Base-by-base conservation (phyloP, 768 basidiomycete species). In the Naganishia friedmannii region DNA sequence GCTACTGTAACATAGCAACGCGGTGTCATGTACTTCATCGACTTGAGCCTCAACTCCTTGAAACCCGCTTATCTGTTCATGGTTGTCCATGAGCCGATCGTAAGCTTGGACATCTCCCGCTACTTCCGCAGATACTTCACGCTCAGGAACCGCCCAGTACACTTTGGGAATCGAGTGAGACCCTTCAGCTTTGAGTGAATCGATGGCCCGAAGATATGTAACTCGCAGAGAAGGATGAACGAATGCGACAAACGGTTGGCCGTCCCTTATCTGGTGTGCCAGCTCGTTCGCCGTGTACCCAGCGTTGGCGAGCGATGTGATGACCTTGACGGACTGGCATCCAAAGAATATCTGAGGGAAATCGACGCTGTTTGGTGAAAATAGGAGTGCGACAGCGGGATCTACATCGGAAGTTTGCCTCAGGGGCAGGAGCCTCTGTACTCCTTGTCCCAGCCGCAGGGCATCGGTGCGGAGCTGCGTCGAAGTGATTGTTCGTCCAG, bases 251-350 rank as follows among this genome's bases (percentile, higher is more conserved):
- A 84, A 83, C 0, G 92, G 88, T 3, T 84, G 81, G 65, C 88
- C 88, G 75, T 93, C 87, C 15, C 72, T 80, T 70, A 89, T 88
- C 77, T 94, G 92, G 78, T 87, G 87, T 0, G 83, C 84, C 0
- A 93, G 84, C 76, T 94, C 92, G 9, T 81, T 76, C 3, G 87
- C 78, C 4, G 87, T 89, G 75, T 90, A 93, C 0, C 84, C 84
- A 69, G 85, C 87, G 77, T 92, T 93, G 19, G 89, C 89, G 17
- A 90, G 86, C 0, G 91, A 90, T 65, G 86, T 85, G 53, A 86
- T 82, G 19, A 90, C 76, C 3, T 89, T 90, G 0, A 88, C 89
- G 0, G 91, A 88, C 53, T 81, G 81, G 15, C 76, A 75, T 1
- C 75, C 80, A 0, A 74, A 68, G 28, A 88, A 83, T 77, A 80